These are phyloP conservation scores for Aspergillus texensis DNA, from an alignment of 2,329 filamentous ascomycete genomes.

Conservation along the genomic window DNA sequence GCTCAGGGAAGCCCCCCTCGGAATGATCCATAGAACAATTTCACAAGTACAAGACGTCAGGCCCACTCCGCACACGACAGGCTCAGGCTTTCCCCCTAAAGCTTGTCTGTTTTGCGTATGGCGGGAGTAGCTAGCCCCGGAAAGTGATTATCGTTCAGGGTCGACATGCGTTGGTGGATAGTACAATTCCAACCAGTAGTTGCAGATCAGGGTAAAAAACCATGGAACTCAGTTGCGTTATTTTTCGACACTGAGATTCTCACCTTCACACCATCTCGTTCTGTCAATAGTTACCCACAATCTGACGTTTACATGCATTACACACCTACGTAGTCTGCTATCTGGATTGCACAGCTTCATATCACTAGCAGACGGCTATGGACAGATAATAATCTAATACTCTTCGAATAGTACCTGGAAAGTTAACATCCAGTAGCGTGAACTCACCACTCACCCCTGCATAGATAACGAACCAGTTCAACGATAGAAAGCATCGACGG, in stretches of 20 bases:
- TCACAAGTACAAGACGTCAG: background rate
- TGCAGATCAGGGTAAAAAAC: background rate
- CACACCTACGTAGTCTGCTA: background rate
- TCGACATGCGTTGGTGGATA: background rate
- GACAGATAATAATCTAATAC: background rate
- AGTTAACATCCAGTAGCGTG: background rate
- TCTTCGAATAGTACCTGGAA: background rate
- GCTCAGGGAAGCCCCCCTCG: background rate
- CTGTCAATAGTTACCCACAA: background rate
- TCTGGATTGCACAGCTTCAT: background rate
- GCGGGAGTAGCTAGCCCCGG: background rate
- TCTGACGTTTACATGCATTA: background rate
- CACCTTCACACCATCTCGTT: background rate
- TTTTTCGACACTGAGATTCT: background rate
- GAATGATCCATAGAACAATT: no score
- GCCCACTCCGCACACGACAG: background rate
- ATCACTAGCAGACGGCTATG: background rate
- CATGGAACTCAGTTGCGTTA: background rate
- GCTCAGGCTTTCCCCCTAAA: background rate
- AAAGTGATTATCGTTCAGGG: background rate
- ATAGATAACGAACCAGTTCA: background rate
- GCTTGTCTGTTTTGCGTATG: background rate
- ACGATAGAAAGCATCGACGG: background rate
- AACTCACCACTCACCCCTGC: background rate
- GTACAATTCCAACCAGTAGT: background rate